These are phyloP conservation scores for Vanrija sp. DNA, from an alignment of 1,284 basidiomycete genomes.

Conservation along the genomic window DNA sequence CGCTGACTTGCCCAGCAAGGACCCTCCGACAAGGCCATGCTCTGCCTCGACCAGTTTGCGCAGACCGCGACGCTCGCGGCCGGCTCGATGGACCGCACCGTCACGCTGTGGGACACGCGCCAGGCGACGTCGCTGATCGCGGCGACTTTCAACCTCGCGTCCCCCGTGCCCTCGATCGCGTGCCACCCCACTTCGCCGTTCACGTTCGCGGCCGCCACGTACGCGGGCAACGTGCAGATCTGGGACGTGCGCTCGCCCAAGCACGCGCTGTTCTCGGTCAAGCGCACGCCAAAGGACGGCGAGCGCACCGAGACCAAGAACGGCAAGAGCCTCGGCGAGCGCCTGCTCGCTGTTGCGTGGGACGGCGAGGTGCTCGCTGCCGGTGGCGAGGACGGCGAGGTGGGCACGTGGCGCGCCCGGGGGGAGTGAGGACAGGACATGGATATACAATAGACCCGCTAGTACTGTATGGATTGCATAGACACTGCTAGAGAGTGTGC, in stretches of 20 bases:
- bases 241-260: constrained; percentile 72
- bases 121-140: constrained; percentile 52
- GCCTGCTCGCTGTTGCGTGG: constrained; percentile 68
- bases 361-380: constrained; percentile 65
- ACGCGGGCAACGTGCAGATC: constrained; percentile 74
- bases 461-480: constrained; percentile 1
- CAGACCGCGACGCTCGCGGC: constrained; percentile 49
- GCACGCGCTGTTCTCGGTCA: constrained; percentile 57
- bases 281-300: constrained; percentile 21
- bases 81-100: constrained; percentile 53
- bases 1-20: constrained; percentile 37
- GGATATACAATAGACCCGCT: background rate
- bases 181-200: constrained; percentile 59
- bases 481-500: background rate
- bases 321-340: constrained; percentile 57
- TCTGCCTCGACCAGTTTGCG: constrained; percentile 50
- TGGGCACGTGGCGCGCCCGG: constrained; percentile 69
- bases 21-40: constrained; percentile 49
- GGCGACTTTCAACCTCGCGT: constrained; percentile 56
- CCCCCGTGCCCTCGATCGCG: constrained; percentile 69
- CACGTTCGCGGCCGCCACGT: constrained; percentile 73
- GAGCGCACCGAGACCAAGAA: constrained; percentile 42
- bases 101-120: constrained; percentile 54
- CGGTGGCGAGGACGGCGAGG: constrained; percentile 72
- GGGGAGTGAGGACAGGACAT: constrained; percentile 27